These are phyloP conservation scores for Vicia sativa DNA, from an alignment of 306 rosid genomes.

Conservation along the genomic window DNA sequence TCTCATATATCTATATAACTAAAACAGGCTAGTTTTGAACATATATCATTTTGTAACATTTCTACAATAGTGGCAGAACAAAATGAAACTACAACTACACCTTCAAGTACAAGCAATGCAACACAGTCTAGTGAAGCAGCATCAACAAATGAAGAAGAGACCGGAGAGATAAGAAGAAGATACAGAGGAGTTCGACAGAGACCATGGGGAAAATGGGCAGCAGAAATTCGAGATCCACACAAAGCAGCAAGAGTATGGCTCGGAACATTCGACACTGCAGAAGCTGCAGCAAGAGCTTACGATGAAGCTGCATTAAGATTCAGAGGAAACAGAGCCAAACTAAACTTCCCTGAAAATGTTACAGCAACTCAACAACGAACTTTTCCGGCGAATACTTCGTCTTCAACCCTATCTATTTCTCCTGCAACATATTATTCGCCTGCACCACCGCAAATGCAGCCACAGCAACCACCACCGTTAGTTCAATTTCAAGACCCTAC, in stretches of 20 bases:
- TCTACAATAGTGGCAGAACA: slow-evolving; percentile 25
- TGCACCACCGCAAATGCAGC: background rate
- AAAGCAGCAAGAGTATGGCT: slow-evolving; percentile 99
- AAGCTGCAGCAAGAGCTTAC: slow-evolving; percentile 92
- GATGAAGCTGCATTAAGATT: slow-evolving; percentile 91
- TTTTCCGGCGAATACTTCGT: background rate
- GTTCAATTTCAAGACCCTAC: slow-evolving; percentile 40
- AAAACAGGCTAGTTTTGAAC: no score
- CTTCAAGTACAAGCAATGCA: slow-evolving; percentile 1
- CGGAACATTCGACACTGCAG: slow-evolving; percentile 94
- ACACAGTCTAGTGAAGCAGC: background rate
- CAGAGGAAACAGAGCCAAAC: slow-evolving; percentile 93
- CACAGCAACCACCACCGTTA: slow-evolving; percentile 22
- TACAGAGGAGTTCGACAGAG: slow-evolving; percentile 96
- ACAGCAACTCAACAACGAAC: slow-evolving; percentile 25
- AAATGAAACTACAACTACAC: background rate
- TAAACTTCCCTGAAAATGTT: slow-evolving; percentile 90
- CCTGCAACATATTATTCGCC: slow-evolving; percentile 25
- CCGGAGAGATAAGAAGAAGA: slow-evolving; percentile 65
- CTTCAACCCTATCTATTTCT: background rate
- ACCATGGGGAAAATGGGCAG: slow-evolving; percentile 99
- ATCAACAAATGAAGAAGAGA: slow-evolving; percentile 45
- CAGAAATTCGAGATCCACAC: slow-evolving; percentile 93
- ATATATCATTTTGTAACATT: no score
- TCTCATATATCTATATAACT: no score